Conservation (phyloP, 257 asterid genomes). For the Solanum tacnaense region DNA sequence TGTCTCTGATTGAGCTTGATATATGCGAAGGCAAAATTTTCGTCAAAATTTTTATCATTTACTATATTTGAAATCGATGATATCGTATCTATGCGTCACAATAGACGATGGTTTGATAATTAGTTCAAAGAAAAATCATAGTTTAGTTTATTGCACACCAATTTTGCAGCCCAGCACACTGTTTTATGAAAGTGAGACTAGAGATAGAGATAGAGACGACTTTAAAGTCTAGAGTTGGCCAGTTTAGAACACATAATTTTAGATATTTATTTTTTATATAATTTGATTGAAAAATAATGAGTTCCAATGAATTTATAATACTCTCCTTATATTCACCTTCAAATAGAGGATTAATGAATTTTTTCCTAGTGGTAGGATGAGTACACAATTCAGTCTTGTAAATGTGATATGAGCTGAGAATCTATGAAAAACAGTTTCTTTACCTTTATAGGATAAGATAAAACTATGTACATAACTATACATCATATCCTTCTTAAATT, state of each 20-base stretch:
- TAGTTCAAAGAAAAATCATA: no score
- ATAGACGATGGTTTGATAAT: neutral
- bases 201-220: neutral
- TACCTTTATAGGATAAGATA: neutral
- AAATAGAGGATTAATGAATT: neutral
- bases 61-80: neutral
- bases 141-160: neutral
- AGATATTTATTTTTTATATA: neutral
- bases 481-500: neutral
- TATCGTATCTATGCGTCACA: neutral
- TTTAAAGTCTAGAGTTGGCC: neutral
- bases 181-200: neutral
- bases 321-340: neutral
- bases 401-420: neutral
- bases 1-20: neutral
- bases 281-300: neutral
- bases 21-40: neutral
- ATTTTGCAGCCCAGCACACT: neutral
- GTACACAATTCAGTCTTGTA: neutral
- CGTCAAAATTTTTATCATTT: no score
- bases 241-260: neutral
- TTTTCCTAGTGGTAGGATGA: neutral
- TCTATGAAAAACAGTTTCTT: neutral
- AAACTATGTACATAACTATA: neutral
- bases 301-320: neutral